Evolutionary conservation across 768 basidiomycete species (phyloP).

Genomic region (Kockovaella imperatae): DNA sequence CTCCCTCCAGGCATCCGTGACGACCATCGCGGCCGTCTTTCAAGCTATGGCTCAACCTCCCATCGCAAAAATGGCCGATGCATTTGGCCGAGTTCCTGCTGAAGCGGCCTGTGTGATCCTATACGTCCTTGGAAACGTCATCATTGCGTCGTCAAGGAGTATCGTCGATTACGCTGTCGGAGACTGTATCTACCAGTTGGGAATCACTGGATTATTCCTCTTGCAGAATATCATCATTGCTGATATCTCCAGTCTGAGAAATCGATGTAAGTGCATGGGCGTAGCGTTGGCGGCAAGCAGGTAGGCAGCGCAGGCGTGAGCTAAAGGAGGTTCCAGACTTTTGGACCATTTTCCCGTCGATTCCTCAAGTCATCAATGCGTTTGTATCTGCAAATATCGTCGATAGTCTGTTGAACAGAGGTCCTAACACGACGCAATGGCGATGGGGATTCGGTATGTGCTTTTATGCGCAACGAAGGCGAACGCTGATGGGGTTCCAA

Average conservation of each 20-base stretch:
- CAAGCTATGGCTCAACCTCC: constrained; percentile 41
- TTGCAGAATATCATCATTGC: constrained; percentile 34
- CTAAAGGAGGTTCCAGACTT: constrained; percentile 26
- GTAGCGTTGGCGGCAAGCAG: neutral
- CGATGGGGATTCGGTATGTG: constrained; percentile 30
- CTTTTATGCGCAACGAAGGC: neutral
- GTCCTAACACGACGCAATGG: constrained; percentile 12
- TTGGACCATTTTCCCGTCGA: constrained; percentile 38
- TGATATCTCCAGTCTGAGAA: constrained; percentile 23
- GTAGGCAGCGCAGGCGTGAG: too few relatives aligned
- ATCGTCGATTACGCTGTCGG: constrained; percentile 29
- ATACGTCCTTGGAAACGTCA: constrained; percentile 37
- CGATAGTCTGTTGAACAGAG: constrained; percentile 16
- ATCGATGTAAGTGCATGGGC: constrained; percentile 16
- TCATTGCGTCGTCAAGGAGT: constrained; percentile 29
- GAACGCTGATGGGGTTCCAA: neutral
- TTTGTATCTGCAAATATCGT: constrained; percentile 35
- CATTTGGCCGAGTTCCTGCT: constrained; percentile 35
- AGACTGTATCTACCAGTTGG: constrained; percentile 36
- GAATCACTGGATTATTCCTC: constrained; percentile 38
- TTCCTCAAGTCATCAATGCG: constrained; percentile 40
- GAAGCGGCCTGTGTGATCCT: constrained; percentile 37
- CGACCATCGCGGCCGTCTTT: constrained; percentile 36
- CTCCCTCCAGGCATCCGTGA: constrained; percentile 38
- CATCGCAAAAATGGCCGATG: constrained; percentile 42